phyloP scores from a whole-genome alignment of 169 alveolate species.

The Miamiensis avidus region DNA sequence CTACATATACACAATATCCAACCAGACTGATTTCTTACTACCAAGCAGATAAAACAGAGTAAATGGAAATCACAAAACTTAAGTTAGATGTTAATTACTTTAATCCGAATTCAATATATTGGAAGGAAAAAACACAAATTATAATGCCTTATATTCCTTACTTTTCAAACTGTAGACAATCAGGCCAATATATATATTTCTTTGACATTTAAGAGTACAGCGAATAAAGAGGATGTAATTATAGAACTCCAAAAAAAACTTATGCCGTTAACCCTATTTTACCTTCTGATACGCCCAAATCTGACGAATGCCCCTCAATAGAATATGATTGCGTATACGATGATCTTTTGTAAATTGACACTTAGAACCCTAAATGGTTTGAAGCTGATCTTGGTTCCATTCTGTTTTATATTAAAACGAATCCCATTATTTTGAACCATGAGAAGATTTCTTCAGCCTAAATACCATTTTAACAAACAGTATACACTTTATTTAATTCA shows the following conservation, averaged over 20 bases:
- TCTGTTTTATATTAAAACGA: background rate
- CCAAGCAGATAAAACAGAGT: conserved; percentile 36
- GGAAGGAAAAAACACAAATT: conserved; percentile 58
- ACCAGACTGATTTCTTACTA: conserved; percentile 20
- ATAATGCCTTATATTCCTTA: conserved; percentile 72
- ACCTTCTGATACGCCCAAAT: background rate
- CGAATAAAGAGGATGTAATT: background rate
- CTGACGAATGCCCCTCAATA: background rate
- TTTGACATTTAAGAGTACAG: conserved; percentile 46
- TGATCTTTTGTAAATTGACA: background rate
- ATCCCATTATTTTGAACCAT: background rate
- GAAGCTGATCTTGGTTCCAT: background rate
- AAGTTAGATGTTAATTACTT: background rate
- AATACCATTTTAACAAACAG: background rate
- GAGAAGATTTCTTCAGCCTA: background rate
- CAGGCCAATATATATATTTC: conserved; percentile 70
- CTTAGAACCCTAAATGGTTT: background rate
- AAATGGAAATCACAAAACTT: conserved; percentile 45
- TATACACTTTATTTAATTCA: too few species aligned
- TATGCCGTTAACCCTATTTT: background rate
- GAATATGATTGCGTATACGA: background rate
- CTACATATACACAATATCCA: conserved; percentile 38
- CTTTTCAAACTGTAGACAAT: conserved; percentile 79
- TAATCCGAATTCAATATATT: conserved; percentile 42
- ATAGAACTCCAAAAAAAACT: background rate